Evolutionary conservation across 2,329 filamentous ascomycete genomes (phyloP), one percentile per base, ranked within the genome.

Genomic region (Xylaria sp.): DNA sequence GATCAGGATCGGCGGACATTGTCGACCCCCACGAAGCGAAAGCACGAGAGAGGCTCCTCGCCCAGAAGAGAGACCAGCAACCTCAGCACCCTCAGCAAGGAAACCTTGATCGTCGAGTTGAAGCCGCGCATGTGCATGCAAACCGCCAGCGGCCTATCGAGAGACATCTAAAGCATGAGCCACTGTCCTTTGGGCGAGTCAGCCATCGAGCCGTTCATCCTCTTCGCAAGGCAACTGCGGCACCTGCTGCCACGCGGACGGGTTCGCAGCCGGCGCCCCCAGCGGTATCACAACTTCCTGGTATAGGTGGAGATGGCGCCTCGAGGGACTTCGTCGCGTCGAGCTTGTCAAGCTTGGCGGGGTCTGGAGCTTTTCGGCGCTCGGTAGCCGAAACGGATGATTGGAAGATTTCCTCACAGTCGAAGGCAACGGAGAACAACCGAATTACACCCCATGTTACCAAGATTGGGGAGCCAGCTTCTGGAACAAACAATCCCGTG

Each of bases 1-100:
- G 26, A 46, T 5, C 13, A 31, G 46, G n/a, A 15, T 17, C 6
- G 28, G 17, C 31, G 2, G 58, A 63, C 59, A 56, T 75, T 3
- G 59, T 74, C 31, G 68, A 67, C 20, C 66, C 66, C 4, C 68
- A 71, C 15, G 74, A 74, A 63, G 57, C 67, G 13, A 66, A 63
- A 49, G 71, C 73, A n/a, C 72, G 75, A n/a, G 59, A 75, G 33
- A 67, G 66, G 49, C 68, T 77, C 13, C 61, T 76, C 28, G 67
- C 67, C 13, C 71, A 70, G 66, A 68, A 65, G 42, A 53, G 58
- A n/a, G 38, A 66, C 0, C 61, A 65, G 40, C 26, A 70, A 53
- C 36, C 51, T 15, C 26, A 66, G 33, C 38, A 59, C 48, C 36
- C 51, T 15, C 26, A 66, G 33, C 38, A 59, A 54, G 11, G n/a